A percentile compares a stretch with the other conserved stretches of the same genome.
phyloP scores from a whole-genome alignment of 1,139 yeast genomes.

The Groenewaldozyma sp. region DNA sequence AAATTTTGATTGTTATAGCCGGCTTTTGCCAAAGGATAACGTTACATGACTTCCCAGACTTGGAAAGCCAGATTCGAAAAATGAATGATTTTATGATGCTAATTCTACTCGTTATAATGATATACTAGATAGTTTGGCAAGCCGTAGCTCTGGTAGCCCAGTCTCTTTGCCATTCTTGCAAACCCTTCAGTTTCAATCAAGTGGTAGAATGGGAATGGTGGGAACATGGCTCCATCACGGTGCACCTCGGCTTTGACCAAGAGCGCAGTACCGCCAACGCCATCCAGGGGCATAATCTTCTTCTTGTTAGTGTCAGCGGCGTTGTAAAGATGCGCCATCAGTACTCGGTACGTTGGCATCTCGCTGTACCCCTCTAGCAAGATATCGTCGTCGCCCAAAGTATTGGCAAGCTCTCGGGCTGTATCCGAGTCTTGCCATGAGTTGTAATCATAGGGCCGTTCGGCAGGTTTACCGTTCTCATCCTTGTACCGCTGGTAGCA shows the following conservation, averaged over 20 bases:
- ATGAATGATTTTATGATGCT: too few species aligned
- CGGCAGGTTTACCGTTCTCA: slow-evolving; percentile 44
- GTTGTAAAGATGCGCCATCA: slow-evolving; percentile 85
- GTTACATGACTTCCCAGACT: too few species aligned
- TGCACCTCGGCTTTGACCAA: slow-evolving; percentile 95
- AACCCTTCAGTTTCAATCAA: slow-evolving; percentile 96
- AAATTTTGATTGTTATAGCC: too few species aligned
- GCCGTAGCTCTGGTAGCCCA: slow-evolving; percentile 86
- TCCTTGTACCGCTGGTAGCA: slow-evolving; percentile 77
- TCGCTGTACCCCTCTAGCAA: slow-evolving; percentile 86
- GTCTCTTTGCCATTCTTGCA: slow-evolving; percentile 93
- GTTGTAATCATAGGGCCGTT: slow-evolving; percentile 89
- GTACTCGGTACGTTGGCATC: slow-evolving; percentile 87
- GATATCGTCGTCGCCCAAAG: slow-evolving; percentile 77
- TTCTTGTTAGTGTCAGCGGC: slow-evolving; percentile 45
- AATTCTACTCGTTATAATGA: slow-evolving; percentile 42
- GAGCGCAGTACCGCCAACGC: slow-evolving; percentile 94
- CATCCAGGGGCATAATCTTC: slow-evolving; percentile 70
- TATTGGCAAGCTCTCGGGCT: slow-evolving; percentile 64
- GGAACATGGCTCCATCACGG: slow-evolving; percentile 99
- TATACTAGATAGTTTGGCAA: slow-evolving; percentile 89
- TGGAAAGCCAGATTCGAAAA: too few species aligned
- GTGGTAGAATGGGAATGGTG: slow-evolving; percentile 94
- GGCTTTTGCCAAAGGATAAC: too few species aligned
- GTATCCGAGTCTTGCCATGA: slow-evolving; percentile 93